A percentile compares a stretch with the other conserved stretches of the same genome.
Conservation (phyloP, 2,329 filamentous ascomycete genomes). For the Fusarium anthophilum region DNA sequence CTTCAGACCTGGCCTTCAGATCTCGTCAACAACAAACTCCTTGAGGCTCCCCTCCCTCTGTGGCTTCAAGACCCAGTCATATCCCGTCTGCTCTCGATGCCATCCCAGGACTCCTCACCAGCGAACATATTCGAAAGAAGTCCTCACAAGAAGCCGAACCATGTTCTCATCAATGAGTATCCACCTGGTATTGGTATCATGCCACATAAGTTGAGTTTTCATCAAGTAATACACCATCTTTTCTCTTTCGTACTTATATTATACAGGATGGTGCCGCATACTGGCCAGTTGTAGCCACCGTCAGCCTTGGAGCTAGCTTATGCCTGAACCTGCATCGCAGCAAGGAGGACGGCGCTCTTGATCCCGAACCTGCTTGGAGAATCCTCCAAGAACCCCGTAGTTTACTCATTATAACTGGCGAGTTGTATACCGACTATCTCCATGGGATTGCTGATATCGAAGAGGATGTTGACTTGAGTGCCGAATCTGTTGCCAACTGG, state of each 20-base stretch:
- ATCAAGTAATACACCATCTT: slow-evolving; percentile 19
- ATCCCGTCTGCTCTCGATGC: slow-evolving; percentile 64
- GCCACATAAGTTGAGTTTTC: slow-evolving; percentile 76
- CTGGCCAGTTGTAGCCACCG: slow-evolving; percentile 86
- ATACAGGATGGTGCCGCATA: slow-evolving; percentile 82
- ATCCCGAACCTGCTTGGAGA: slow-evolving; percentile 59
- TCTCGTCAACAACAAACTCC: slow-evolving; percentile 79
- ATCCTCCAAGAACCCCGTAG: slow-evolving; percentile 88
- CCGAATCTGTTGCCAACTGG: slow-evolving; percentile 77
- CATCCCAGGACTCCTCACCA: slow-evolving; percentile 44
- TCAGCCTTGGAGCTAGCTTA: slow-evolving; percentile 81
- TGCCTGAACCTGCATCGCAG: slow-evolving; percentile 80
- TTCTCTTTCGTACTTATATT: slow-evolving; percentile 46
- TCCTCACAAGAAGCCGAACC: slow-evolving; percentile 82
- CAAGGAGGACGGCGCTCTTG: slow-evolving; percentile 67
- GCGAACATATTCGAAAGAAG: slow-evolving; percentile 66
- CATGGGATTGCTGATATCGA: slow-evolving; percentile 77
- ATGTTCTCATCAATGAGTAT: slow-evolving; percentile 95
- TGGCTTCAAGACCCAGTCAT: slow-evolving; percentile 81
- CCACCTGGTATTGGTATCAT: slow-evolving; percentile 90
- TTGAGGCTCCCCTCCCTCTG: slow-evolving; percentile 76
- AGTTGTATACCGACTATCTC: slow-evolving; percentile 75
- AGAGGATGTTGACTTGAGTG: slow-evolving; percentile 71
- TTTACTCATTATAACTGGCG: slow-evolving; percentile 75
- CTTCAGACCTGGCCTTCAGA: slow-evolving; percentile 92